Evolutionary conservation across 2,329 filamentous ascomycete species (phyloP).

Genomic region (Zymoseptoria ardabiliae): DNA sequence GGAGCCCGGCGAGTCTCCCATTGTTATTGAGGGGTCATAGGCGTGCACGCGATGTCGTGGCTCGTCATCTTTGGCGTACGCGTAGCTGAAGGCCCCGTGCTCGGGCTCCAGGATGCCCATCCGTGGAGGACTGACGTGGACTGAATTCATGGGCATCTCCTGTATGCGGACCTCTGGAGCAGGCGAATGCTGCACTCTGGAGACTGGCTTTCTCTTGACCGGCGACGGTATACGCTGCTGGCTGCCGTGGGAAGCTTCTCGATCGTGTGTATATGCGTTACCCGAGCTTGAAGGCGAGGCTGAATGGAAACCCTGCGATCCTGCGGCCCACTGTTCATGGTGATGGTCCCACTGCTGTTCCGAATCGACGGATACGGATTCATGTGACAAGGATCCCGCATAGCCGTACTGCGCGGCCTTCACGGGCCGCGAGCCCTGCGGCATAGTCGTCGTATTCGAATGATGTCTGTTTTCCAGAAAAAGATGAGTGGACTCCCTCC

Average conservation of each 20-base stretch:
- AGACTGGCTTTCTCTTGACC: constrained; percentile 10
- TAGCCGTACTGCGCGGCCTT: constrained; percentile 1
- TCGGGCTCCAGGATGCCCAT: constrained; percentile 24
- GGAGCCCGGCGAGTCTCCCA: constrained; percentile 12
- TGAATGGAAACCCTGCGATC: constrained; percentile 9
- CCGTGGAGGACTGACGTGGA: constrained; percentile 27
- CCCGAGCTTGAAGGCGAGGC: neutral
- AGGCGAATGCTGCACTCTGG: constrained; percentile 1
- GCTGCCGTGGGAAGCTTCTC: constrained; percentile 12
- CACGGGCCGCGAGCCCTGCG: constrained; percentile 1
- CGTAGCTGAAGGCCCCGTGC: constrained; percentile 21
- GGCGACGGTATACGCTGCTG: constrained; percentile 11
- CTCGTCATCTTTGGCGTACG: constrained; percentile 10
- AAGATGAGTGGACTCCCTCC: neutral
- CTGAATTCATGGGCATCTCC: constrained; percentile 27
- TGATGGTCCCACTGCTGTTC: constrained; percentile 3
- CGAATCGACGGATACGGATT: too few relatives aligned
- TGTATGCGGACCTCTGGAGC: constrained; percentile 26
- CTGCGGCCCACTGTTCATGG: constrained; percentile 2
- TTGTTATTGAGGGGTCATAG: constrained; percentile 16
- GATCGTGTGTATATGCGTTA: constrained; percentile 9
- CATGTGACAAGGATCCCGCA: neutral
- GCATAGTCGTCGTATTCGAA: constrained; percentile 1
- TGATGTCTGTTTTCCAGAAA: neutral
- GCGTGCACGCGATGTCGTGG: constrained; percentile 16